Base-by-base conservation (phyloP, 192 early-diverging fungal genomes). In the Gonapodya sp. region DNA sequence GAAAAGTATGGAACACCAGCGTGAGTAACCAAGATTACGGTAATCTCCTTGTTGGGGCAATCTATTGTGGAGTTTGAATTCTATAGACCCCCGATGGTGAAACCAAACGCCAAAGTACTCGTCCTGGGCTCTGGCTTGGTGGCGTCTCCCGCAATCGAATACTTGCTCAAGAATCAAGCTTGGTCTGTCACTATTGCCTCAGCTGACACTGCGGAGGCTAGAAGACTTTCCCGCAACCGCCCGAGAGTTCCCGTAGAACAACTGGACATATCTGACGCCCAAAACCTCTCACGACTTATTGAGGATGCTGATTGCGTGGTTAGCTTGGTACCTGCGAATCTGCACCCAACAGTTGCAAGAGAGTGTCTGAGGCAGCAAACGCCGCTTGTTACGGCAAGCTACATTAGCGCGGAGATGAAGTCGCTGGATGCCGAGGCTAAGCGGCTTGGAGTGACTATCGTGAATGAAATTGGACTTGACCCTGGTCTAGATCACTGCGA, bases 401-500 rank as follows among this genome's bases (percentile, higher is more conserved):
- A 99, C 84, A 93, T 98, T 73, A 97, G 95, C 2, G 90, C 93
- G 0, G 97, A 92, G 31, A 99, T 99, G 97, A 82, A 89, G 81
- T 87, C 81, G 18, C 86, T 94, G 36, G 91, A 97, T 83, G 83
- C 88, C 73, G 84, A 83, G 92, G 97, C 97, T 1, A 89, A 92
- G 81, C 87, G 90, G 36, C 93, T 95, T 24, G 92, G 90, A 0
- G 91, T 99, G 24, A 93, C 93, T 31, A 92, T 98, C 78, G 90
- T 99, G 84, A 98, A 98, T 86, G 97, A 99, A 87, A 95, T 99
- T 79, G 97, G 97, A 8, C 88, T 99, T 78, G 97, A 99, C 87
- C 97, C 97, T 1, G 97, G 95, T 81, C 97, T 99, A 82, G 97
- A 99, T 83, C 97, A 99, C 83, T 89, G 96, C 87, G 94, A 94